These are phyloP conservation scores for Cyanodermella asteris DNA, from an alignment of 2,329 filamentous ascomycete genomes.

Conservation along the genomic window DNA sequence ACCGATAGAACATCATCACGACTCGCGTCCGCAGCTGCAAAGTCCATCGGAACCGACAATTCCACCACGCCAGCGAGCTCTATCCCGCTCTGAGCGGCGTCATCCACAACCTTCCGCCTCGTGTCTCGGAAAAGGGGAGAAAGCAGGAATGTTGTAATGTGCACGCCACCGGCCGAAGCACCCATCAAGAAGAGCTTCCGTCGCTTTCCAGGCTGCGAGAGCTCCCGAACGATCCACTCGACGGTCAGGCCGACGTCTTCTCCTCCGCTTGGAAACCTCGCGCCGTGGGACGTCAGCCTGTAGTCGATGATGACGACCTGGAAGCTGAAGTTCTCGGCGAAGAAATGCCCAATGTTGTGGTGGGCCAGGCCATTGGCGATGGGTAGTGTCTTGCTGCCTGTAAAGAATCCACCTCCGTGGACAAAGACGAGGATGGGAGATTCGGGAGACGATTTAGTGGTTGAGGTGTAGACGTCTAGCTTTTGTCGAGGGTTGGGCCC, in stretches of 20 bases:
- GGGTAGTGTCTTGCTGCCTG: constrained; percentile 14
- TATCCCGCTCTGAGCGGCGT: background rate
- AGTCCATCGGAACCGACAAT: background rate
- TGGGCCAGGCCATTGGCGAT: constrained; percentile 12
- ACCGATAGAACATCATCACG: constrained; percentile 12
- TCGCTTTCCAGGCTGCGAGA: no score
- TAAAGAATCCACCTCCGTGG: constrained; percentile 15
- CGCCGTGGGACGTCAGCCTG: constrained; percentile 18
- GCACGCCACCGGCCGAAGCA: constrained; percentile 20
- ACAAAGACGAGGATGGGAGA: constrained; percentile 8
- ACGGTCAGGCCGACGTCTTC: constrained; percentile 17
- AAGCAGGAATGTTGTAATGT: constrained; percentile 17
- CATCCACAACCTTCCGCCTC: background rate
- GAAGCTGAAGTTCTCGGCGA: constrained; percentile 16
- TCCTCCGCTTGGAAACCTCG: constrained; percentile 19
- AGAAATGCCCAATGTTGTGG: constrained; percentile 19
- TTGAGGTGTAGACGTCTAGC: constrained; percentile 17
- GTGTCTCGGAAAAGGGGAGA: constrained; percentile 3
- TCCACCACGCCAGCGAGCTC: background rate
- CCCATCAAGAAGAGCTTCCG: constrained; percentile 18
- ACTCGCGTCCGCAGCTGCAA: background rate
- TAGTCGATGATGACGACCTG: constrained; percentile 19
- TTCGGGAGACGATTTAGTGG: background rate
- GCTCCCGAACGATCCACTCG: constrained; percentile 19
- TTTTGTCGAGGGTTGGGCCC: constrained; percentile 16